A percentile compares a stretch with the other conserved stretches of the same genome.
phyloP scores from a whole-genome alignment of 1,284 basidiomycete species.

The Coniophora puteana region DNA sequence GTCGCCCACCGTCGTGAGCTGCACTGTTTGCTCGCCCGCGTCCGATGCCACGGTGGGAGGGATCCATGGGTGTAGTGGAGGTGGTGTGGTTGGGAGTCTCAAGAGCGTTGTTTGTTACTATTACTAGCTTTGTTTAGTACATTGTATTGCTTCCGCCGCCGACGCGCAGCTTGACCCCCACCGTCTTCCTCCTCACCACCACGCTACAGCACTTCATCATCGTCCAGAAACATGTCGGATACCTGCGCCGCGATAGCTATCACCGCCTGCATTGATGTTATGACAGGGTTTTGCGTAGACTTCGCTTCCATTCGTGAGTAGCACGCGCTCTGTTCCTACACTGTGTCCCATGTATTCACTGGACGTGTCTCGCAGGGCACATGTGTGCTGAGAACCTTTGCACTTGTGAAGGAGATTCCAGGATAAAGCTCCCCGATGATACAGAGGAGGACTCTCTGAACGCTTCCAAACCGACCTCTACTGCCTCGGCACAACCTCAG shows the following conservation, averaged over 20 bases:
- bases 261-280: neutral
- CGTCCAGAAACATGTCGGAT: neutral
- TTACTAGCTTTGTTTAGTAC: neutral
- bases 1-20: conserved; percentile 13
- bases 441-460: too few relatives aligned
- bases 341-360: too few relatives aligned
- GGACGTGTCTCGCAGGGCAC: too few relatives aligned
- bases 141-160: neutral
- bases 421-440: too few relatives aligned
- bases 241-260: neutral
- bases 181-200: neutral
- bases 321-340: too few relatives aligned
- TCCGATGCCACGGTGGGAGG: too few relatives aligned
- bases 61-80: neutral
- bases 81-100: neutral
- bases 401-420: too few relatives aligned
- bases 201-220: neutral
- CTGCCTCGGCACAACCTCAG: too few relatives aligned
- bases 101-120: neutral
- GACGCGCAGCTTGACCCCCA: neutral
- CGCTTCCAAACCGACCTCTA: too few relatives aligned
- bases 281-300: neutral
- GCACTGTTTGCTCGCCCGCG: conserved; percentile 17
- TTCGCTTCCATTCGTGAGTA: neutral
- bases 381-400: too few relatives aligned